Evolutionary conservation across 495 filamentous ascomycete species (phyloP).

Genomic region (Penicillium alfredii): DNA sequence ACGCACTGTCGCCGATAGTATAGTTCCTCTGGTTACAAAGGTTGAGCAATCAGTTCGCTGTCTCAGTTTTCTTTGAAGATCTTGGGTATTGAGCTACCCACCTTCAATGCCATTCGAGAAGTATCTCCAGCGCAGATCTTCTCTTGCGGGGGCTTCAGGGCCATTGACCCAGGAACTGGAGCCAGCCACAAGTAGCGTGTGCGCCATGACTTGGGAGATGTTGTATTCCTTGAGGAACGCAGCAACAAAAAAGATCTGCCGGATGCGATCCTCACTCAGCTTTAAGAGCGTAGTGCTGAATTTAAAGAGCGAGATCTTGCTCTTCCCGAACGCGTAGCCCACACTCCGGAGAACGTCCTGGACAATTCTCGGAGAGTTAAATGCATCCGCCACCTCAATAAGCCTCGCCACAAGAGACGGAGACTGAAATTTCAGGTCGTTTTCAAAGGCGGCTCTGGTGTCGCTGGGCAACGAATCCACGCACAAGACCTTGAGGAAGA

Average conservation of each 20-base stretch:
- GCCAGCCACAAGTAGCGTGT: constrained; percentile 60
- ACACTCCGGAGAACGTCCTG: constrained; percentile 12
- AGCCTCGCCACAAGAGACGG: constrained; percentile 28
- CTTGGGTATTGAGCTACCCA: no score
- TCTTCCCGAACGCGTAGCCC: constrained; percentile 28
- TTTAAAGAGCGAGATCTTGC: constrained; percentile 17
- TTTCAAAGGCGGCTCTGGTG: constrained; percentile 14
- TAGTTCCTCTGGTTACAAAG: constrained; percentile 67
- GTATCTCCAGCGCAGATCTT: constrained; percentile 60
- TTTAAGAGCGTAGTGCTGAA: constrained; percentile 26
- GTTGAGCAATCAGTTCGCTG: no score
- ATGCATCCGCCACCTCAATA: constrained; percentile 33
- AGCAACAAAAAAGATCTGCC: constrained; percentile 36
- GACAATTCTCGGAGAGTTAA: constrained; percentile 29
- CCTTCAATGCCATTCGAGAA: constrained; percentile 70
- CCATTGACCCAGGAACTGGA: constrained; percentile 55
- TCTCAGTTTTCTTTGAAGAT: no score
- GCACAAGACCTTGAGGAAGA: constrained; percentile 35
- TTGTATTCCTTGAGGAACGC: constrained; percentile 19
- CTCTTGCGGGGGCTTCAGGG: constrained; percentile 16
- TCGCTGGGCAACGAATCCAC: constrained; percentile 21
- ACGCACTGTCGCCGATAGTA: constrained; percentile 63
- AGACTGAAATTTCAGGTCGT: constrained; percentile 22
- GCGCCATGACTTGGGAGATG: constrained; percentile 27
- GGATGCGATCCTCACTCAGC: constrained; percentile 36